Evolutionary conservation across 1,139 yeast genomes (phyloP).

Genomic region (Tardiomyces blankii): DNA sequence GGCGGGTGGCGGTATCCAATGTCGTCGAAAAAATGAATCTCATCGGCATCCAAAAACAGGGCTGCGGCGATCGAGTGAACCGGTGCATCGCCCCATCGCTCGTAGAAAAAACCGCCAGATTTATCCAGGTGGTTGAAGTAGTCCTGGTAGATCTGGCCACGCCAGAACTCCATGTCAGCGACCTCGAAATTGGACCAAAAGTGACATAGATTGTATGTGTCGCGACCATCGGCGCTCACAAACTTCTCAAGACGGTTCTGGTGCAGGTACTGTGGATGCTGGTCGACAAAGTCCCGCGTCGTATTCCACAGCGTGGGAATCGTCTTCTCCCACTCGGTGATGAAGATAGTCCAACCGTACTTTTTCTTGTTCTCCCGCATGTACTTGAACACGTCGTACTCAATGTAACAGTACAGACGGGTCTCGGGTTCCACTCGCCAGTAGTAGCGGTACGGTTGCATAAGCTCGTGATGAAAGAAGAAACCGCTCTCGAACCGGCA

Average conservation of each 20-base stretch:
- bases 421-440: conserved; percentile 95
- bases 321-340: conserved; percentile 70
- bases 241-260: conserved; percentile 62
- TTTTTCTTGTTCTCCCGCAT: conserved; percentile 61
- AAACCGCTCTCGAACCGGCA: conserved; percentile 68
- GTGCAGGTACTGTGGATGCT: conserved; percentile 53
- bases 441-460: conserved; percentile 68
- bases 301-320: conserved; percentile 77
- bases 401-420: conserved; percentile 76
- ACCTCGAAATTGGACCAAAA: conserved; percentile 83
- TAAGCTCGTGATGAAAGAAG: conserved; percentile 61
- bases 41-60: conserved; percentile 56
- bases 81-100: conserved; percentile 91
- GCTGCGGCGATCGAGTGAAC: conserved; percentile 70
- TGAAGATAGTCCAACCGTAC: conserved; percentile 74
- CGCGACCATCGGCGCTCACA: conserved; percentile 30
- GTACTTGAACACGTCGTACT: conserved; percentile 81
- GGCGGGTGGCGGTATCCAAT: conserved; percentile 72
- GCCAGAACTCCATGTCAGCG: conserved; percentile 69
- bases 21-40: conserved; percentile 82
- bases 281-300: conserved; percentile 52
- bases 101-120: conserved; percentile 74
- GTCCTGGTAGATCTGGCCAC: conserved; percentile 49
- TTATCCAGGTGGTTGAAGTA: conserved; percentile 58
- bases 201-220: conserved; percentile 59